A percentile compares a stretch with the other conserved stretches of the same genome.
phyloP scores from a whole-genome alignment of 1,284 basidiomycete species.

The Paramarasmius palmivorus region DNA sequence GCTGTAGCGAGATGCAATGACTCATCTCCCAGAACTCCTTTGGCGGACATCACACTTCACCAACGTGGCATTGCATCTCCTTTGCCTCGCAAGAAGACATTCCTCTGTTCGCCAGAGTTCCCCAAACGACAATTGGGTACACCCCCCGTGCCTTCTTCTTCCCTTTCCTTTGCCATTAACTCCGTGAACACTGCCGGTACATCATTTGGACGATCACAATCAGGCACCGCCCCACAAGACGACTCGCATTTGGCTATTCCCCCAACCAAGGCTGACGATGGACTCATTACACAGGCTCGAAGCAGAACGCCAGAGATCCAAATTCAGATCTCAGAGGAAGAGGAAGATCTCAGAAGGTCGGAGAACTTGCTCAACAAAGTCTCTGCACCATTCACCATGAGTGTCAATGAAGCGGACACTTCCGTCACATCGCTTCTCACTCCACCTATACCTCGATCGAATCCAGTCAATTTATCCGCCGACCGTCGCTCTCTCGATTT shows the following conservation, averaged over 20 bases:
- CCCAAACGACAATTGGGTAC: constrained; percentile 17
- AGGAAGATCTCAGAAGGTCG: not conserved
- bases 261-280: not conserved
- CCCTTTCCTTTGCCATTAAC: constrained; percentile 14
- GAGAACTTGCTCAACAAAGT: constrained; percentile 7
- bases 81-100: constrained; percentile 30
- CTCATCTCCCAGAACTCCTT: constrained; percentile 25
- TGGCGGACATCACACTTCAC: not conserved
- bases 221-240: not conserved
- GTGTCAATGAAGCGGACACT: constrained; percentile 16
- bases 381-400: constrained; percentile 11
- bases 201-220: constrained; percentile 11
- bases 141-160: constrained; percentile 6
- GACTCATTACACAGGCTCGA: not conserved
- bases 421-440: constrained; percentile 21
- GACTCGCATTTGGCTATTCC: not conserved
- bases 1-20: not conserved
- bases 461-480: constrained; percentile 20
- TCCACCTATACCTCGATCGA: constrained; percentile 23
- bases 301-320: constrained; percentile 8
- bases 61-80: constrained; percentile 26
- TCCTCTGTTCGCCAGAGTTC: constrained; percentile 20
- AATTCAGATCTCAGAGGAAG: constrained; percentile 6
- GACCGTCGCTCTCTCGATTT: constrained; percentile 54
- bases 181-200: constrained; percentile 14